Evolutionary conservation across 2,329 filamentous ascomycete genomes (phyloP).

Genomic region (Clarireedia homoeocarpa): DNA sequence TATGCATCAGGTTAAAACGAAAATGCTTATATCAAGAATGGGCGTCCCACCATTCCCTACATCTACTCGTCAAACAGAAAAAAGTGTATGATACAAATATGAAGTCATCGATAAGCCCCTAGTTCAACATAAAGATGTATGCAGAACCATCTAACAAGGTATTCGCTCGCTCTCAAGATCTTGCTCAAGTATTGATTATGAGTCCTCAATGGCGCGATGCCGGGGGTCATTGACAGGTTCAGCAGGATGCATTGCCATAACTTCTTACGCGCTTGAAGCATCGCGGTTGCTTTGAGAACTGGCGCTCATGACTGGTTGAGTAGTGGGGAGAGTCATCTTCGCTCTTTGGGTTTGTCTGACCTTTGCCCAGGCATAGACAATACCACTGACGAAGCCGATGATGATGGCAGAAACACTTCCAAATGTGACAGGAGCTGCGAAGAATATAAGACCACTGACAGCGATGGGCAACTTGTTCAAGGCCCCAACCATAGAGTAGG

Average conservation of each 20-base stretch:
- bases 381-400: conserved; percentile 83
- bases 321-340: conserved; percentile 61
- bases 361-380: conserved; percentile 85
- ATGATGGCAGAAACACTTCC: conserved; percentile 87
- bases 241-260: not conserved
- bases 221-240: not conserved
- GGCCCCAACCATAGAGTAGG: conserved; percentile 97
- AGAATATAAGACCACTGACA: conserved; percentile 87
- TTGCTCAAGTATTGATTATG: not conserved
- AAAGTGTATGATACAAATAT: conserved; percentile 12
- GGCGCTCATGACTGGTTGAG: conserved; percentile 68
- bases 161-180: not conserved
- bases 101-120: not conserved
- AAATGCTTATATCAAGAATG: not conserved
- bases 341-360: conserved; percentile 65
- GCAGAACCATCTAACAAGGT: not conserved
- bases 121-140: not conserved
- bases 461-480: conserved; percentile 98
- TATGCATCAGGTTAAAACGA: conserved; percentile 4
- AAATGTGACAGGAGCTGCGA: conserved; percentile 86
- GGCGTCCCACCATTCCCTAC: conserved; percentile 1
- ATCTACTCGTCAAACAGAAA: conserved; percentile 3
- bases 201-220: not conserved
- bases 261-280: conserved; percentile 46
- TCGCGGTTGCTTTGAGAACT: conserved; percentile 89